Base-by-base conservation (phyloP, 106 monocot genomes). In the Acanthochlamys bracteata region DNA sequence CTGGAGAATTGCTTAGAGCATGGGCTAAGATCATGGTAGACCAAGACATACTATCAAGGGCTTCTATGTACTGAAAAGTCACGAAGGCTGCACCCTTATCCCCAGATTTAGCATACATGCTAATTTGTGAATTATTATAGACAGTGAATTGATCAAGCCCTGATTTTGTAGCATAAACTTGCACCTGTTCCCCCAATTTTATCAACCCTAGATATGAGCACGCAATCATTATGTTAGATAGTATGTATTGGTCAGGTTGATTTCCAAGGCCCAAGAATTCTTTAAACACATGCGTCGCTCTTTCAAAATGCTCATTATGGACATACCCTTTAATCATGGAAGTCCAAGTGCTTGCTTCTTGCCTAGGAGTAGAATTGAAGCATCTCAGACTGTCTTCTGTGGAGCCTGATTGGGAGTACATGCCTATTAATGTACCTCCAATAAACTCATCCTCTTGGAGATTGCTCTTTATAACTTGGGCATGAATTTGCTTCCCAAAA, bases 401-500 rank as follows among this genome's bases (percentile, higher is more conserved):
- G 8, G 63, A 74, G 22, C 74, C 71, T 3, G 61, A 63, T 16
- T 69, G 66, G 8, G 72, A 83, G 55, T 88, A 83, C 61, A 88
- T 53, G 65, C 83, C 83, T 59, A 88, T 80, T 14, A 88, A 69
- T 41, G 77, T 74, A 77, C 88, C 83, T 45, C 71, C 80, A 27
- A 88, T 88, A 52, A 77, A 88, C 26, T 83, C 88, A 70, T 88
- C 83, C 42, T 10, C 16, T 23, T 80, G 68, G 33, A 83, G 74
- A 42, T 55, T 46, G 26, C 66, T 23, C 64, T 83, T 88, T 25
- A 83, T 55, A 0, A 88, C 62, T 66, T 77, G 73, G 7, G 74
- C 83, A 60, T 88, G 88, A 14, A 88, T 70, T 75, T 88, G 80
- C 58, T 80, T 88, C 55, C 83, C 88, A 55, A 75, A 60, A 51